A percentile compares a stretch with the other conserved stretches of the same genome.
phyloP scores from a whole-genome alignment of 2,329 filamentous ascomycete genomes.

The Xylariales sp. region DNA sequence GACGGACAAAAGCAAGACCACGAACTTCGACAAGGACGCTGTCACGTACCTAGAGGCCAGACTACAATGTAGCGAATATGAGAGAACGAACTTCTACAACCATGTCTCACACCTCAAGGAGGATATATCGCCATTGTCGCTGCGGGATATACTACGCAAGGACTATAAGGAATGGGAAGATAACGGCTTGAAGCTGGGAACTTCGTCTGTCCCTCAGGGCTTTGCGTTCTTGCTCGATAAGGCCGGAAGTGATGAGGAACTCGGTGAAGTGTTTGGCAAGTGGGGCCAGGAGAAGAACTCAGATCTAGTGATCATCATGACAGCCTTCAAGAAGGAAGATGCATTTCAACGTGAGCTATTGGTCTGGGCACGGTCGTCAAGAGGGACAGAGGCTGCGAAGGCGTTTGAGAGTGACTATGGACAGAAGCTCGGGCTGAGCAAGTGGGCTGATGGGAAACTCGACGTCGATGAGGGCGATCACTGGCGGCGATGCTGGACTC shows the following conservation, averaged over 20 bases:
- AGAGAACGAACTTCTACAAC: slow-evolving; percentile 52
- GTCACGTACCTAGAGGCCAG: slow-evolving; percentile 54
- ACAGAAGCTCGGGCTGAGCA: slow-evolving; percentile 50
- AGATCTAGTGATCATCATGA: slow-evolving; percentile 66
- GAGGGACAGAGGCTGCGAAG: slow-evolving; percentile 40
- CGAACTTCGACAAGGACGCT: slow-evolving; percentile 53
- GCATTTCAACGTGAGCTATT: slow-evolving; percentile 65
- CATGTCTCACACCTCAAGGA: slow-evolving; percentile 61
- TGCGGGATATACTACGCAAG: slow-evolving; percentile 69
- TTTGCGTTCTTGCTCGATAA: slow-evolving; percentile 55
- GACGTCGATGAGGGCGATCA: slow-evolving; percentile 32
- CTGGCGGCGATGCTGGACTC: slow-evolving; percentile 62
- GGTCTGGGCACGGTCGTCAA: slow-evolving; percentile 54
- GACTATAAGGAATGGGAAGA: slow-evolving; percentile 80
- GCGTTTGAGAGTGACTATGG: slow-evolving; percentile 45
- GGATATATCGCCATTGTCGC: slow-evolving; percentile 54
- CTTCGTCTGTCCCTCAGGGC: slow-evolving; percentile 60
- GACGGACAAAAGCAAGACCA: slow-evolving; percentile 57
- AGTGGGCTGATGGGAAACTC: slow-evolving; percentile 46
- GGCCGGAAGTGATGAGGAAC: slow-evolving; percentile 38
- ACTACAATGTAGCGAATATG: slow-evolving; percentile 37
- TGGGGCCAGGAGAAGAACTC: slow-evolving; percentile 55
- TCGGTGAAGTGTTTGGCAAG: slow-evolving; percentile 43
- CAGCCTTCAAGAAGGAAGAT: slow-evolving; percentile 46
- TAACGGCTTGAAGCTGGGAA: slow-evolving; percentile 53